These are phyloP conservation scores for Coemansia sp. DNA, from an alignment of 192 early-diverging fungal species.

Conservation along the genomic window DNA sequence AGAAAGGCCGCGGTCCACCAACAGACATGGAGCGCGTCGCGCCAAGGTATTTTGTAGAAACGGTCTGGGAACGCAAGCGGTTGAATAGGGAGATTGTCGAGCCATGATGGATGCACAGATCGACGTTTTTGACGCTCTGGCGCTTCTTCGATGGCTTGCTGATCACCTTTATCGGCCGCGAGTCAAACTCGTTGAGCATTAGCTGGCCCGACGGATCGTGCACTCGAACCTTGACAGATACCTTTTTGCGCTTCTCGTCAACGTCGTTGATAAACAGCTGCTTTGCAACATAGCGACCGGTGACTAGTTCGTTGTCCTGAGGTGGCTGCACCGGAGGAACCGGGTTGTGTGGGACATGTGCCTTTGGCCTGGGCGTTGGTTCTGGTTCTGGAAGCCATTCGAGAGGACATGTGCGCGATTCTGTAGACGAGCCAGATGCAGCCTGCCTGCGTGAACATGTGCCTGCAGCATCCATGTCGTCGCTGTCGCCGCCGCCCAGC, in stretches of 20 bases:
- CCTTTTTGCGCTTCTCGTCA: conserved; percentile 80
- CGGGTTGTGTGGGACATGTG: conserved; percentile 36
- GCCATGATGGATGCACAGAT: conserved; percentile 84
- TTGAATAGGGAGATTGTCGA: conserved; percentile 86
- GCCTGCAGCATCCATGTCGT: conserved; percentile 1
- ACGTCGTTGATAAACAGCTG: conserved; percentile 84
- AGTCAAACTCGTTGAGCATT: conserved; percentile 67
- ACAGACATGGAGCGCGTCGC: conserved; percentile 51
- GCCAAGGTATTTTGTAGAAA: conserved; percentile 83
- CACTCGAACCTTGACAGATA: conserved; percentile 71
- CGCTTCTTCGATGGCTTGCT: conserved; percentile 91
- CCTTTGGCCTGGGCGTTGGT: conserved; percentile 46
- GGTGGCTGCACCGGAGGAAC: conserved; percentile 26
- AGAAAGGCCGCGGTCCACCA: conserved; percentile 53
- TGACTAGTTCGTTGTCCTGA: conserved; percentile 53
- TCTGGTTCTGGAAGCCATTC: conserved; percentile 52
- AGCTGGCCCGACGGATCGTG: conserved; percentile 62
- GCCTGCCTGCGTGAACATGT: neutral
- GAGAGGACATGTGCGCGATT: conserved; percentile 35
- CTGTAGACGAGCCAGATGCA: conserved; percentile 9
- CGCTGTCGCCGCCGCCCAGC: conserved; percentile 9
- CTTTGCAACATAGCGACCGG: conserved; percentile 76
- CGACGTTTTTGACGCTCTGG: conserved; percentile 80
- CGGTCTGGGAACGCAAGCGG: conserved; percentile 85
- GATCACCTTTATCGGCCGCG: conserved; percentile 83